Evolutionary conservation across 1,284 basidiomycete species (phyloP).

Genomic region (Mycosarcoma maydis): DNA sequence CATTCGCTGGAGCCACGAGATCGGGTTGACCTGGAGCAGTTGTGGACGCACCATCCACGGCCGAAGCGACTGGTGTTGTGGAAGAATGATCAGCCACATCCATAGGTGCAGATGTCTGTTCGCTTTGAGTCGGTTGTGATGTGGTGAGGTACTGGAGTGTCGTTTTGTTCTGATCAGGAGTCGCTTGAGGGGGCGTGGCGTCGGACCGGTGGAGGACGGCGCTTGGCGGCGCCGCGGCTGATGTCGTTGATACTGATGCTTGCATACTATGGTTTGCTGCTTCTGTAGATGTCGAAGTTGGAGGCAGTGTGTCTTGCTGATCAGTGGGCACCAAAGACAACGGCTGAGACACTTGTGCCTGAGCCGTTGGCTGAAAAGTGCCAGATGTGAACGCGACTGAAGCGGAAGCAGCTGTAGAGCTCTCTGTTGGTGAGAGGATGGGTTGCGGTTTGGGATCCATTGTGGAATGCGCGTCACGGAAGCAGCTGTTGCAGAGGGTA

Average conservation of each 20-base stretch:
- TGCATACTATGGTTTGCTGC: too few relatives aligned
- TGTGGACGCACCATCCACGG: too few relatives aligned
- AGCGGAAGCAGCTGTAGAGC: neutral
- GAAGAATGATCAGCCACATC: neutral
- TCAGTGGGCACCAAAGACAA: neutral
- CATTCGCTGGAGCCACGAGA: too few relatives aligned
- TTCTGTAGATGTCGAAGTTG: neutral
- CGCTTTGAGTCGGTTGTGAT: neutral
- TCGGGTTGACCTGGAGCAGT: too few relatives aligned
- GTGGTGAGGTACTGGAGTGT: neutral
- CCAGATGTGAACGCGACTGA: neutral
- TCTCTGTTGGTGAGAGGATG: neutral
- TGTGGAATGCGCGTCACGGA: too few relatives aligned
- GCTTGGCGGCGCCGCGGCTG: too few relatives aligned
- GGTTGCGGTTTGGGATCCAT: conserved; percentile 2
- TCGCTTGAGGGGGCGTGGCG: neutral
- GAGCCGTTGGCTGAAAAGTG: neutral
- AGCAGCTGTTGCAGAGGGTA: neutral
- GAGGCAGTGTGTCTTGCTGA: neutral
- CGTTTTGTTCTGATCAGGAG: neutral
- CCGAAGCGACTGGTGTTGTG: too few relatives aligned
- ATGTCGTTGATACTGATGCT: too few relatives aligned
- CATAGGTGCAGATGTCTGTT: neutral
- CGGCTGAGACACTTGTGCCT: neutral
- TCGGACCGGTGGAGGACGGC: too few relatives aligned